Base-by-base conservation (phyloP, 306 rosid species). In the Oxytropis ochrocephala region DNA sequence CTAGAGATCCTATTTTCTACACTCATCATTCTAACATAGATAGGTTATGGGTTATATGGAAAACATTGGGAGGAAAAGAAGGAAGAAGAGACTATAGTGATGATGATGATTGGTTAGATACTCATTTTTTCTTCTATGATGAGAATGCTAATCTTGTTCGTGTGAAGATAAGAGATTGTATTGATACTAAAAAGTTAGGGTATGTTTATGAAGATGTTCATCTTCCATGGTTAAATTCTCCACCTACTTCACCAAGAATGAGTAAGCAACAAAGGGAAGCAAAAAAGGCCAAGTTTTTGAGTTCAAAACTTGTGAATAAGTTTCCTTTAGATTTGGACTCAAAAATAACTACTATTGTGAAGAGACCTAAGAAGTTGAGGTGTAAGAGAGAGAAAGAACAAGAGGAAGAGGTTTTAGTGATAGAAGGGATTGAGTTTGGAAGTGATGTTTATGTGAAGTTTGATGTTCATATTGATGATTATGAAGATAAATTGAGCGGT, bases 1-100 rank as follows among this genome's bases (percentile, higher is more conserved):
- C 81, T 1, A 73, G 90, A 3, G 97, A 89, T 52, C 97, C 97
- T n/a, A 64, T 87, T 11, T 91, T 91, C 64, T 87, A 9, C 30
- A 7, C 76, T 8, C 96, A 87, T 12, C 95, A 89, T 52, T 54
- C 91, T 0, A 91, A 91, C 48, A 24, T 85, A 0, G 97, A 91
- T 50, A 78, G 97, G 6, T 5, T 91, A 74, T 91, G 96, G 97
- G 7, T 1, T 0, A 0, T 89, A 0, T 91, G 96, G 97, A 89
- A 81, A 29, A 75, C 78, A 0, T n/a, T 91, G 5, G 97, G 64
- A 8, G 88, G 29, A 24, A 2, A 76, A 38, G 2, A 38, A 1
- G 81, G 58, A 3, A 67, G 94, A 32, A 44, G 8, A 32, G 78
- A 43, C 6, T 73, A 73, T 5, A 27, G 47, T 13, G 86, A 90